phyloP scores from a whole-genome alignment of 805 yeast genomes.

The Jamesozyma spencerorum region DNA sequence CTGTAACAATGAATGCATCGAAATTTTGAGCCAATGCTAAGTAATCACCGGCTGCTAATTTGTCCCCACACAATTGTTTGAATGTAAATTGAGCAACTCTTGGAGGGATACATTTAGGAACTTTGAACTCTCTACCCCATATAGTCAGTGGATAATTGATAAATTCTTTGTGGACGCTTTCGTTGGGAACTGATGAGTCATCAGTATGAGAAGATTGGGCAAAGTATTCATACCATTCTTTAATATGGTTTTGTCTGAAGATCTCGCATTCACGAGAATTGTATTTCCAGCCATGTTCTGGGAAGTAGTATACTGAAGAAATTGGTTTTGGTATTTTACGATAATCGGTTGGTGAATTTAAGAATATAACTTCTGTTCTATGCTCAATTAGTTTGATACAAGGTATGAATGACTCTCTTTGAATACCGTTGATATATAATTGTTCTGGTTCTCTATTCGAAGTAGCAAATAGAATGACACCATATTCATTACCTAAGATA shows the following conservation, averaged over 20 bases:
- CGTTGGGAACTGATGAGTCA: conserved; percentile 7
- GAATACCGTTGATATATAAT: conserved; percentile 87
- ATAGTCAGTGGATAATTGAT: conserved; percentile 39
- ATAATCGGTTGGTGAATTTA: conserved; percentile 90
- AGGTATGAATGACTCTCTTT: conserved; percentile 84
- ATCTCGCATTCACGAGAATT: conserved; percentile 40
- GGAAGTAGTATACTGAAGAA: conserved; percentile 68
- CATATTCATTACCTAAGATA: conserved; percentile 64
- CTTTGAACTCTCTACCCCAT: conserved; percentile 80
- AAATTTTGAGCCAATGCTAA: conserved; percentile 69
- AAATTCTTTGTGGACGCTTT: conserved; percentile 11
- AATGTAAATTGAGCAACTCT: conserved; percentile 86
- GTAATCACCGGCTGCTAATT: conserved; percentile 91
- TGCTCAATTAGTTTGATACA: conserved; percentile 73
- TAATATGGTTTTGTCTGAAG: conserved; percentile 51
- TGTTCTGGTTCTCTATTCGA: conserved; percentile 94
- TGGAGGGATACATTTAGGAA: conserved; percentile 70
- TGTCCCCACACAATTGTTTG: conserved; percentile 74
- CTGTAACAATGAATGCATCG: conserved; percentile 77
- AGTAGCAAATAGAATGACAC: conserved; percentile 83
- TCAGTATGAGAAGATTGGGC: conserved; percentile 40
- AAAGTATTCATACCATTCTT: conserved; percentile 73
- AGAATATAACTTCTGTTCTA: conserved; percentile 64
- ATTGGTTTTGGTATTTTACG: conserved; percentile 79
- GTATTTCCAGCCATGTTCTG: conserved; percentile 53